phyloP scores from a whole-genome alignment of 75 land plant genomes.

The Sequoia sempervirens region DNA sequence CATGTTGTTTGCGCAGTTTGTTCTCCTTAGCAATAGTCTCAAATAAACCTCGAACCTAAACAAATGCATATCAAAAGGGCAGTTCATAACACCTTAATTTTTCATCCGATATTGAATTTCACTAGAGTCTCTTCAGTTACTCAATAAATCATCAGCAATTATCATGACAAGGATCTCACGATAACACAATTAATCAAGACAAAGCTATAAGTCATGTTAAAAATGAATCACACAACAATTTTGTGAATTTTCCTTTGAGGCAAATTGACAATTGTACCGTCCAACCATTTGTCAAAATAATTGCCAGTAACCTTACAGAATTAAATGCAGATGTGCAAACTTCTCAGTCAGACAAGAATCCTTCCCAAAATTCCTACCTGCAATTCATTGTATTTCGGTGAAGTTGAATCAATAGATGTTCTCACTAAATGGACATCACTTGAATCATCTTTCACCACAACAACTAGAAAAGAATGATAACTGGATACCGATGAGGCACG shows the following conservation, averaged over 20 bases:
- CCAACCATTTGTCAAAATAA: background rate
- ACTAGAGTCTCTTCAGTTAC: background rate
- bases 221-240: background rate
- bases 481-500: constrained; percentile 27
- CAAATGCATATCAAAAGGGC: constrained; percentile 2
- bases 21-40: constrained; percentile 67
- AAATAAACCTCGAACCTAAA: constrained; percentile 47
- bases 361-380: constrained; percentile 19
- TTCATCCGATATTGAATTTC: background rate
- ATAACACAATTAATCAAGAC: background rate
- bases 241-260: background rate
- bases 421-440: constrained; percentile 24
- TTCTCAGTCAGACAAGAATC: background rate
- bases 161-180: background rate
- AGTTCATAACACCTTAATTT: background rate
- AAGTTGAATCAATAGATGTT: constrained; percentile 26
- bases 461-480: constrained; percentile 66
- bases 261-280: background rate
- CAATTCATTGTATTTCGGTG: constrained; percentile 13
- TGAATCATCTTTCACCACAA: constrained; percentile 45
- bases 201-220: background rate
- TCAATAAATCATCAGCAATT: background rate
- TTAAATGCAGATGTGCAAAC: background rate
- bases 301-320: background rate
- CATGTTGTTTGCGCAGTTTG: constrained; percentile 33